phyloP scores from a whole-genome alignment of 2,329 filamentous ascomycete genomes.

The Penicillium concentricum region DNA sequence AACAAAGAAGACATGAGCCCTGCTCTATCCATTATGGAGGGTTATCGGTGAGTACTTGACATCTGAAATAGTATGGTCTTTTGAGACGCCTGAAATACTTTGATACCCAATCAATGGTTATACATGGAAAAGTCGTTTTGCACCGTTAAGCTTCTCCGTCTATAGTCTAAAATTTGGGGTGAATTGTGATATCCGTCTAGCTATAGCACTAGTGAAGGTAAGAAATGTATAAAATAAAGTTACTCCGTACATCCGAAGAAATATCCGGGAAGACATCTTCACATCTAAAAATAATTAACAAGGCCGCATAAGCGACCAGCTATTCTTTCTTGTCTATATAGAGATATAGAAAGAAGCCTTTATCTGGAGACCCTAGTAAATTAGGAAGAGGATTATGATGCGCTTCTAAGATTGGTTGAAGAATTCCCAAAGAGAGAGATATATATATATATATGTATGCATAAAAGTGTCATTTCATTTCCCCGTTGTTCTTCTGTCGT shows the following conservation, averaged over 20 bases:
- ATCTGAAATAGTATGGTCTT: not conserved
- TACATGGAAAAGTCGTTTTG: too few species aligned
- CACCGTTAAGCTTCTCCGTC: too few species aligned
- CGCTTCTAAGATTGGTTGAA: not conserved
- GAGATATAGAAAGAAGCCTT: not conserved
- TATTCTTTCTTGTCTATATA: too few species aligned
- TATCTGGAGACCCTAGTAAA: not conserved
- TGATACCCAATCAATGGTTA: not conserved
- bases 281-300: too few species aligned
- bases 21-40: not conserved
- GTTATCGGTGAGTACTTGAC: not conserved
- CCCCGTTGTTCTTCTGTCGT: not conserved
- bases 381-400: not conserved
- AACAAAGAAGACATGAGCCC: not conserved
- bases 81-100: not conserved
- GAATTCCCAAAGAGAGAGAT: not conserved
- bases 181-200: too few species aligned
- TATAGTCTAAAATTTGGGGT: too few species aligned
- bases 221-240: too few species aligned
- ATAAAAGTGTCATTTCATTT: not conserved
- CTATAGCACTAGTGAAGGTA: too few species aligned
- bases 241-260: too few species aligned
- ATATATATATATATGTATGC: too few species aligned
- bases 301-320: too few species aligned
- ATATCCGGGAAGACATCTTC: too few species aligned